Evolutionary conservation across 352 stramenopile species (phyloP).

Genomic region (Globisporangium cylindrosporum): DNA sequence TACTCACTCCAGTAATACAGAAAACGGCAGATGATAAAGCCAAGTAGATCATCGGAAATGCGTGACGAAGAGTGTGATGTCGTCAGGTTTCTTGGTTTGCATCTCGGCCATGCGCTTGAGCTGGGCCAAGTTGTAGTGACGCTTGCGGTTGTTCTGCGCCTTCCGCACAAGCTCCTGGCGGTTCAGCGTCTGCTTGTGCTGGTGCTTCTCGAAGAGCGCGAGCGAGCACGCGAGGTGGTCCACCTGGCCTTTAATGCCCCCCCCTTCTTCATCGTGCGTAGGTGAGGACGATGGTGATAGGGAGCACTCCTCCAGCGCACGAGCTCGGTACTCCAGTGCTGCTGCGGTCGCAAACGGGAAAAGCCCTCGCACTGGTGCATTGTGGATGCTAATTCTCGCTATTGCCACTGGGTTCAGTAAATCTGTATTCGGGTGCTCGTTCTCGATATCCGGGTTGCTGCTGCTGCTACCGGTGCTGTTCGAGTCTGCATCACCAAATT

Average conservation of each 20-base stretch:
- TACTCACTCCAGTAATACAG: not conserved
- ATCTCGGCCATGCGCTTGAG: conserved; percentile 75
- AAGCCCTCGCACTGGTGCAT: conserved; percentile 16
- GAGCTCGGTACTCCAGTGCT: conserved; percentile 55
- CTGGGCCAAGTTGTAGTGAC: conserved; percentile 69
- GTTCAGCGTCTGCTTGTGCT: conserved; percentile 49
- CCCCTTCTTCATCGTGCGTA: not conserved
- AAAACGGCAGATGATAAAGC: not conserved
- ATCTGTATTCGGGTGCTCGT: not conserved
- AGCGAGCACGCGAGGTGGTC: conserved; percentile 50
- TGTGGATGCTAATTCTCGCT: conserved; percentile 1
- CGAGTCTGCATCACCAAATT: not conserved
- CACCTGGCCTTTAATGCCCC: conserved; percentile 15
- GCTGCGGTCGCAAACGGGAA: conserved; percentile 72
- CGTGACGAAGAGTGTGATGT: conserved; percentile 74
- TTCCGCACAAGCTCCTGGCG: conserved; percentile 52
- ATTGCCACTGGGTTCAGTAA: not conserved
- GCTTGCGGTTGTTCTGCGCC: conserved; percentile 34
- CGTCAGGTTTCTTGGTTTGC: conserved; percentile 72
- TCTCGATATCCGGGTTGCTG: not conserved
- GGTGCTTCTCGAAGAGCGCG: conserved; percentile 47
- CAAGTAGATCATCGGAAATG: conserved; percentile 33
- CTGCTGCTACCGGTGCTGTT: not conserved
- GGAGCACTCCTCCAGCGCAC: conserved; percentile 40
- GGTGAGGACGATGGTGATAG: not conserved